These are phyloP conservation scores for Hymenoscyphus infarciens DNA, from an alignment of 2,329 filamentous ascomycete genomes.

Conservation along the genomic window DNA sequence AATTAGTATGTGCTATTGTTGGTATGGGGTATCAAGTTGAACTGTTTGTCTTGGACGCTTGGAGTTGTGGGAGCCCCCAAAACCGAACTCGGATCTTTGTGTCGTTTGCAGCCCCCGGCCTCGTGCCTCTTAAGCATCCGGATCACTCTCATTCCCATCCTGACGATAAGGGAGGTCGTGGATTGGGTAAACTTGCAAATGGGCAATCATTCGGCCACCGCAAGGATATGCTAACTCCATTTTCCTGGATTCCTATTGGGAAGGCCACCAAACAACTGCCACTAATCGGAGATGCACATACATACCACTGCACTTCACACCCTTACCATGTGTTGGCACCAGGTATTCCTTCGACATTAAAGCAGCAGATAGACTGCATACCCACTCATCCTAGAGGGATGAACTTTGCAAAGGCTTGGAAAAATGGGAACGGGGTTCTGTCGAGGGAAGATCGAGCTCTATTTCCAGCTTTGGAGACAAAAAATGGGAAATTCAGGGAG, in stretches of 20 bases:
- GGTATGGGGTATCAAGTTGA: constrained; percentile 74
- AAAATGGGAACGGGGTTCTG: constrained; percentile 38
- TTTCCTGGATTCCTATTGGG: constrained; percentile 51
- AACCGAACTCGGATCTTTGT: constrained; percentile 66
- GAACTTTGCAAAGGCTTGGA: constrained; percentile 48
- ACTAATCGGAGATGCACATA: constrained; percentile 55
- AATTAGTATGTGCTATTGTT: constrained; percentile 69
- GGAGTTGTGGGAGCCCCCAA: constrained; percentile 65
- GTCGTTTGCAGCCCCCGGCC: constrained; percentile 64
- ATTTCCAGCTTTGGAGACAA: constrained; percentile 36
- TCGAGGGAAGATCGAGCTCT: constrained; percentile 39
- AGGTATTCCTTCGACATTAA: constrained; percentile 33
- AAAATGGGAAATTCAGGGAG: constrained; percentile 26
- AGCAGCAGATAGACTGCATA: constrained; percentile 50
- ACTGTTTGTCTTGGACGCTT: constrained; percentile 65
- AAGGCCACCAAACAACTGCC: constrained; percentile 61
- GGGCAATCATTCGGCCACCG: constrained; percentile 57
- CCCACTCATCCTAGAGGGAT: constrained; percentile 56
- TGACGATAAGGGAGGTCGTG: constrained; percentile 29
- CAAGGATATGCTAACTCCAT: constrained; percentile 51
- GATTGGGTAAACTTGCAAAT: constrained; percentile 57
- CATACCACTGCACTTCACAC: constrained; percentile 57
- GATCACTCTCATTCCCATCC: constrained; percentile 61
- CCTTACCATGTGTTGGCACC: constrained; percentile 61
- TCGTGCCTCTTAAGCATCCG: constrained; percentile 53